These are phyloP conservation scores for Cinchona pubescens DNA, from an alignment of 257 asterid species.

Conservation along the genomic window DNA sequence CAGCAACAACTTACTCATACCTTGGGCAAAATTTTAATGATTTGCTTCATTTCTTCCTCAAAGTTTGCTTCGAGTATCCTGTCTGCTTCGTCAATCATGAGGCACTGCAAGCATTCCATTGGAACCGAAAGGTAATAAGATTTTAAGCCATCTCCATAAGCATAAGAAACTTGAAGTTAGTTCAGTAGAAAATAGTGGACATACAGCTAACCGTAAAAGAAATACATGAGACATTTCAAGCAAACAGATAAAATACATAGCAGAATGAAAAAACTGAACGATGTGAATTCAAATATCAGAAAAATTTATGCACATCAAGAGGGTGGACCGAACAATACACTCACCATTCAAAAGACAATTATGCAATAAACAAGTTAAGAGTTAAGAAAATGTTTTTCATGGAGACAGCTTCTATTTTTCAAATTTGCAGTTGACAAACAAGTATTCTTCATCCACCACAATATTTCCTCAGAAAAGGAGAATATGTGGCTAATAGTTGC, in stretches of 20 bases:
- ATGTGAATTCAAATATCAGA: background rate
- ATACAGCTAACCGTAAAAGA: background rate
- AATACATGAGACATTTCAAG: background rate
- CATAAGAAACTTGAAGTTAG: background rate
- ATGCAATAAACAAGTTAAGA: no score
- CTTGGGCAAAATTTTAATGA: conserved; percentile 79
- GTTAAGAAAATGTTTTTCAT: no score
- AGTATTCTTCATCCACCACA: background rate
- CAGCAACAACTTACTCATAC: conserved; percentile 35
- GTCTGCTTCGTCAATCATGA: conserved; percentile 92
- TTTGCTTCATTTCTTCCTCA: conserved; percentile 91
- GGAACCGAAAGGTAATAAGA: background rate
- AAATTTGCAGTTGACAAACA: no score
- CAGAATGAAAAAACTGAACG: background rate
- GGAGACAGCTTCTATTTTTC: background rate
- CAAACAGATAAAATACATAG: background rate
- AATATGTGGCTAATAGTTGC: background rate
- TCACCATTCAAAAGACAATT: background rate
- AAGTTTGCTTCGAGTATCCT: conserved; percentile 92
- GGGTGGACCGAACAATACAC: background rate
- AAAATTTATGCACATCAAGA: background rate
- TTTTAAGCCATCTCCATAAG: background rate
- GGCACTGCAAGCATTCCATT: conserved; percentile 63
- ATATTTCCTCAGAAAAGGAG: background rate
- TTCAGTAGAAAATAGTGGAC: background rate